Conservation (phyloP, 192 early-diverging fungal species). For the Coemansia sp. region DNA sequence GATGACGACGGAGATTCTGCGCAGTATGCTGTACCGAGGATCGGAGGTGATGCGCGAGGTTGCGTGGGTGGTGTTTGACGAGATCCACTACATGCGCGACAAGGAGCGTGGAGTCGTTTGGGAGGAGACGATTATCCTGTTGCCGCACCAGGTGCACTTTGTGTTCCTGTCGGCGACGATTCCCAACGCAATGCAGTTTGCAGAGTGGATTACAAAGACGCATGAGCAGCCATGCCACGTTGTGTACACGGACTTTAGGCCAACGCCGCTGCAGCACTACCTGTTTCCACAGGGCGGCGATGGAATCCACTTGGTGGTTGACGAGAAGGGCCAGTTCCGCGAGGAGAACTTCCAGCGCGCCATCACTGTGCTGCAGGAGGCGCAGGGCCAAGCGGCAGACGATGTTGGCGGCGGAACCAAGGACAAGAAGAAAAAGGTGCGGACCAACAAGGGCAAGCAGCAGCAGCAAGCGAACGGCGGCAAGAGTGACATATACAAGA, state of each 20-base stretch:
- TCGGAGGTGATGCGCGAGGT: conserved; percentile 96
- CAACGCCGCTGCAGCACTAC: conserved; percentile 97
- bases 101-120: conserved; percentile 97
- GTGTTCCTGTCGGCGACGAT: conserved; percentile 98
- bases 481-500: conserved; percentile 85
- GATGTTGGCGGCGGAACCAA: conserved; percentile 50
- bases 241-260: conserved; percentile 96
- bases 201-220: conserved; percentile 95
- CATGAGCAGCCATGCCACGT: conserved; percentile 98
- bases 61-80: conserved; percentile 97
- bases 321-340: conserved; percentile 91
- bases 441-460: conserved; percentile 59
- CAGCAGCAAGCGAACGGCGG: conserved; percentile 28
- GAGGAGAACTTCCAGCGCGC: conserved; percentile 97
- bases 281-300: conserved; percentile 88
- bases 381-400: conserved; percentile 60
- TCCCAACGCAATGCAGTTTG: conserved; percentile 98
- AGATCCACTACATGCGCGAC: conserved; percentile 99
- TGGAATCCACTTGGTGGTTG: conserved; percentile 94
- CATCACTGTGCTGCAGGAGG: conserved; percentile 67
- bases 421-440: conserved; percentile 56
- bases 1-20: conserved; percentile 99
- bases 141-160: conserved; percentile 89
- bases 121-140: conserved; percentile 96
- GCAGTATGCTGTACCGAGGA: conserved; percentile 96